phyloP scores from a whole-genome alignment of 2,329 filamentous ascomycete genomes.

The Coniochaeta hoffmannii region DNA sequence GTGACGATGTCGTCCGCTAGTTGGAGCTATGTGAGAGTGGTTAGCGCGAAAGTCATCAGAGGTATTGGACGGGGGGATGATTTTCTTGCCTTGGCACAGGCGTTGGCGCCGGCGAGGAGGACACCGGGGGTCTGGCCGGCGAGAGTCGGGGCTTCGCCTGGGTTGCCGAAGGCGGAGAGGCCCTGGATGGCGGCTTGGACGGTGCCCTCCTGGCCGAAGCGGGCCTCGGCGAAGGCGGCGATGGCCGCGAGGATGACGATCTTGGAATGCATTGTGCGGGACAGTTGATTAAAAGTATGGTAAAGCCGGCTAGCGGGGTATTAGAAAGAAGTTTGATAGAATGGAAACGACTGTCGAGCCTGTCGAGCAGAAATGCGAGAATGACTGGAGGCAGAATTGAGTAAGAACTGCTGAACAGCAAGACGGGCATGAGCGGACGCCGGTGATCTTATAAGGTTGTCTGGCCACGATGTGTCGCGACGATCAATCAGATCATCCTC shows the following conservation, averaged over 20 bases:
- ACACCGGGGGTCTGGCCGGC: constrained; percentile 54
- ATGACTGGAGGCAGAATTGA: background rate
- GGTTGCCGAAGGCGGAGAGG: constrained; percentile 45
- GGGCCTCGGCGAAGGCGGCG: constrained; percentile 38
- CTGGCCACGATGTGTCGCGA: background rate
- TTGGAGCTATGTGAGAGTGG: constrained; percentile 33
- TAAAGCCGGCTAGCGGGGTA: background rate
- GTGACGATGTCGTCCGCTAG: constrained; percentile 58
- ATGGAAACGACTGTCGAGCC: constrained; percentile 3
- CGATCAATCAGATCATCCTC: background rate
- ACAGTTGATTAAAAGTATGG: constrained; percentile 10
- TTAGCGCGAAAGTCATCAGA: too few species aligned
- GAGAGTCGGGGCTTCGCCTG: constrained; percentile 56
- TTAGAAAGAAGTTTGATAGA: constrained; percentile 1
- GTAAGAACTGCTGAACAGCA: background rate
- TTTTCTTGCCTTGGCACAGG: constrained; percentile 48
- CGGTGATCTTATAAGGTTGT: background rate
- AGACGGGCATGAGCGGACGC: background rate
- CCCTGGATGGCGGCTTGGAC: constrained; percentile 47
- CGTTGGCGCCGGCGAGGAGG: constrained; percentile 56
- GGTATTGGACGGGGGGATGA: constrained; percentile 11
- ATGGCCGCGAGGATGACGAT: constrained; percentile 30
- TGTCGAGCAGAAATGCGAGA: constrained; percentile 1
- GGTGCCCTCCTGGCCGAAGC: constrained; percentile 58
- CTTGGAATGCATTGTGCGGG: constrained; percentile 39